phyloP scores from a whole-genome alignment of 139 green algal genomes.

The Picochlorum sp. region DNA sequence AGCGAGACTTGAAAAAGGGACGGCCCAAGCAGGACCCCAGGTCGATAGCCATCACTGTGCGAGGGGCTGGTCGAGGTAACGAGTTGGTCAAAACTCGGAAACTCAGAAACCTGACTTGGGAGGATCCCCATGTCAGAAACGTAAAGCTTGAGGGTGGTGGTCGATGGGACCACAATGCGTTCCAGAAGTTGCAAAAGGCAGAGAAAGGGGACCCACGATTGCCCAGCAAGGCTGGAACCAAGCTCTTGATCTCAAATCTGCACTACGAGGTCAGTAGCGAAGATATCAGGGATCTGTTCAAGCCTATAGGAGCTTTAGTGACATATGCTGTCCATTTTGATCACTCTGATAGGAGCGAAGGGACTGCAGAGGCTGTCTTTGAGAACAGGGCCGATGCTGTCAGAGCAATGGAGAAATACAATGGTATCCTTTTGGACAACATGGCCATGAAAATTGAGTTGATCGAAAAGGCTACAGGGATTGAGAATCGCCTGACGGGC shows the following conservation, averaged over 20 bases:
- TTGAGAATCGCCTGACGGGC: too few species aligned
- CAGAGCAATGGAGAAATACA: constrained; percentile 29
- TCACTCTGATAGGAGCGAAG: constrained; percentile 29
- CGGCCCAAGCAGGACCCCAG: not conserved
- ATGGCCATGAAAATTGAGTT: constrained; percentile 45
- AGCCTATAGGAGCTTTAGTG: constrained; percentile 24
- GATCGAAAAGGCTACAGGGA: constrained; percentile 18
- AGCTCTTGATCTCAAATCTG: constrained; percentile 42
- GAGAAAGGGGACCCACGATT: not conserved
- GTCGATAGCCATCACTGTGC: not conserved
- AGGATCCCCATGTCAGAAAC: not conserved
- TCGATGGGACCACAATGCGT: constrained; percentile 29
- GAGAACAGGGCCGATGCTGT: constrained; percentile 3
- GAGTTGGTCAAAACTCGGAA: not conserved
- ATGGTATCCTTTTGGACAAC: constrained; percentile 42
- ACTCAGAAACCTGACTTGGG: too few species aligned
- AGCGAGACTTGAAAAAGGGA: not conserved
- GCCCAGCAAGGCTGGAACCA: constrained; percentile 9
- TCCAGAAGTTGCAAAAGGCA: not conserved
- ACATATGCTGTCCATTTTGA: constrained; percentile 13
- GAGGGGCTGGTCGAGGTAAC: not conserved
- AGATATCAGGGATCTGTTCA: constrained; percentile 51
- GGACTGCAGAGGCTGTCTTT: constrained; percentile 40
- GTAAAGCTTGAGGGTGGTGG: constrained; percentile 5
- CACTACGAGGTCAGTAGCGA: constrained; percentile 38